Conservation (phyloP, 2,329 filamentous ascomycete genomes). For the Hypoxylon sp. region DNA sequence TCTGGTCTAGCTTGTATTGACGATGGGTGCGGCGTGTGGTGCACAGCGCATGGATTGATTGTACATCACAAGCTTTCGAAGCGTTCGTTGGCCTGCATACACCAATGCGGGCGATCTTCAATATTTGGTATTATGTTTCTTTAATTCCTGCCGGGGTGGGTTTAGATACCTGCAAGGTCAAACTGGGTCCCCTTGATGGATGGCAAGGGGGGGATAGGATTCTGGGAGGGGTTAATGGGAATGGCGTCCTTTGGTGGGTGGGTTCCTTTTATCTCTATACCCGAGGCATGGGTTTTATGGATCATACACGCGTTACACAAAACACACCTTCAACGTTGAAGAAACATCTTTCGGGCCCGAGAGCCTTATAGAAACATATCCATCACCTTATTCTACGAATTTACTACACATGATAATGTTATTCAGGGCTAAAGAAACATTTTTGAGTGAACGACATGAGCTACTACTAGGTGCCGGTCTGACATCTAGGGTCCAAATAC, state of each 20-base stretch:
- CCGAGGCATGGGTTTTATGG: constrained; percentile 42
- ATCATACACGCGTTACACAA: constrained; percentile 44
- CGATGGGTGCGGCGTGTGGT: constrained; percentile 14
- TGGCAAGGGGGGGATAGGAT: constrained; percentile 31
- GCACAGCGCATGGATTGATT: constrained; percentile 37
- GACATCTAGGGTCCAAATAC: constrained; percentile 20
- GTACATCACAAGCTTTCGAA: constrained; percentile 38
- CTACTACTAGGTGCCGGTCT: not conserved
- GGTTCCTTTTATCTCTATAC: constrained; percentile 38
- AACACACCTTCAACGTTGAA: constrained; percentile 31
- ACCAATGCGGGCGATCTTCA: constrained; percentile 22
- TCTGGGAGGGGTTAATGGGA: constrained; percentile 36
- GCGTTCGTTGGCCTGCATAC: constrained; percentile 33
- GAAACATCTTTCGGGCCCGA: constrained; percentile 9
- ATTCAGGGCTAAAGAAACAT: constrained; percentile 12
- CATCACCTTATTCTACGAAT: constrained; percentile 23
- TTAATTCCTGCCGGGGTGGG: constrained; percentile 31
- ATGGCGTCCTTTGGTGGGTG: constrained; percentile 39
- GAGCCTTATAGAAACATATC: constrained; percentile 36
- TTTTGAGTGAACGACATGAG: not conserved
- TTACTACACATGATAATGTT: constrained; percentile 17
- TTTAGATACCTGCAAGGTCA: constrained; percentile 36
- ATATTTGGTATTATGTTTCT: constrained; percentile 23
- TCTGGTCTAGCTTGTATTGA: constrained; percentile 28
- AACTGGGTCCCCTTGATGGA: constrained; percentile 24